Conservation (phyloP, 2,329 filamentous ascomycete species). For the Phyllosticta citrichinensis region DNA sequence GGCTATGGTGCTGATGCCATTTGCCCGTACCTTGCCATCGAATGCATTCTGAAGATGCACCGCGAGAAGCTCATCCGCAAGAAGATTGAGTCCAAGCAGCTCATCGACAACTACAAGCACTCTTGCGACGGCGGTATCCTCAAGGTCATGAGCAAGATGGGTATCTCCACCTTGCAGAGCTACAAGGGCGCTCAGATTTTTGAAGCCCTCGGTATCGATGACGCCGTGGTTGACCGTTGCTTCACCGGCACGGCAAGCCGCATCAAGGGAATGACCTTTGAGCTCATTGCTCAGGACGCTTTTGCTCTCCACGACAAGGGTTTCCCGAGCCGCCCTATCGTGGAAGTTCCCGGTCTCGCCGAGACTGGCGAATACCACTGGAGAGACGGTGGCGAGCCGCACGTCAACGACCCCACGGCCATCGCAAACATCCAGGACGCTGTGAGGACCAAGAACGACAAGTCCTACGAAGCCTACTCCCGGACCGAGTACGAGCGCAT, state of each 20-base stretch:
- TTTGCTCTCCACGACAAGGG: constrained; percentile 93
- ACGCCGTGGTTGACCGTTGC: constrained; percentile 84
- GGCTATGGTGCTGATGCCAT: constrained; percentile 92
- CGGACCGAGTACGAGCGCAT: constrained; percentile 90
- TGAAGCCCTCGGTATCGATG: constrained; percentile 87
- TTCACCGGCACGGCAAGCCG: constrained; percentile 91
- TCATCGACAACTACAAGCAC: constrained; percentile 94
- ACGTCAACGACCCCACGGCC: constrained; percentile 88
- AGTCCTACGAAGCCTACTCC: constrained; percentile 95
- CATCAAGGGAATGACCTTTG: constrained; percentile 89
- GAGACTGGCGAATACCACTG: constrained; percentile 98
- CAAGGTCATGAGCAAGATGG: constrained; percentile 99
- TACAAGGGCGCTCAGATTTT: constrained; percentile 99
- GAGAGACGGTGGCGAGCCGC: constrained; percentile 90
- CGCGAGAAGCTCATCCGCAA: constrained; percentile 87
- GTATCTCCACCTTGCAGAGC: constrained; percentile 88
- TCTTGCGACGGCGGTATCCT: constrained; percentile 93
- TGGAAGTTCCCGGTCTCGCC: constrained; percentile 66
- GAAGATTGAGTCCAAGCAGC: constrained; percentile 67
- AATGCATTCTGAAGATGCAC: constrained; percentile 95
- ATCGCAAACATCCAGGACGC: constrained; percentile 97
- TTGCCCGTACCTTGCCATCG: constrained; percentile 90
- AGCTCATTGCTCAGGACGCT: constrained; percentile 85
- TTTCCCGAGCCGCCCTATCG: constrained; percentile 70
- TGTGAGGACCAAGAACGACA: constrained; percentile 93